These are phyloP conservation scores for Pisolithus microcarpus DNA, from an alignment of 768 basidiomycete genomes.

Conservation along the genomic window DNA sequence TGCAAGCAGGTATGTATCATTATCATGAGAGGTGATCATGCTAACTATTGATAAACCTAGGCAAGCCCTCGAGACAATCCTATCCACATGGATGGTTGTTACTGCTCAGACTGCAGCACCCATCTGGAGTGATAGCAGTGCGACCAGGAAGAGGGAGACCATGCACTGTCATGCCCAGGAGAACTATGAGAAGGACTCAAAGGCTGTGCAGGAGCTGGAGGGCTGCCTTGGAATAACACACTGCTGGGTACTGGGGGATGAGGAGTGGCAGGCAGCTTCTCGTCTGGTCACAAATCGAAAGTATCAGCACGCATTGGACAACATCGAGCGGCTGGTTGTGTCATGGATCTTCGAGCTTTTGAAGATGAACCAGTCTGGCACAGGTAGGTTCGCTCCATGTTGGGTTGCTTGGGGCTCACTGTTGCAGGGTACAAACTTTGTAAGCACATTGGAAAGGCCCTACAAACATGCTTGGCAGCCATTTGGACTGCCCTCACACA, in stretches of 20 bases:
- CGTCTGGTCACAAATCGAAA: too few relatives aligned
- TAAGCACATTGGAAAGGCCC: too few relatives aligned
- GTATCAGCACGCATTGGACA: conserved; percentile 9
- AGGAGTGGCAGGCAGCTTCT: conserved; percentile 7
- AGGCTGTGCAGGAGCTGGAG: conserved; percentile 8
- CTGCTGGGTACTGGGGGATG: neutral
- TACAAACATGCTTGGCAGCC: too few relatives aligned
- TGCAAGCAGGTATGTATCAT: neutral
- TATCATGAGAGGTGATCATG: neutral
- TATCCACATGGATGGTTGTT: too few relatives aligned
- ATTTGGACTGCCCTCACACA: too few relatives aligned
- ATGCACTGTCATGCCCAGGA: conserved; percentile 11
- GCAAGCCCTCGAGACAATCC: too few relatives aligned
- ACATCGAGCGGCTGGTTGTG: conserved; percentile 10
- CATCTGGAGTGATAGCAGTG: neutral
- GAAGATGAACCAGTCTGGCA: conserved; percentile 15
- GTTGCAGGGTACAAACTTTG: too few relatives aligned
- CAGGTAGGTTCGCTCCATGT: too few relatives aligned
- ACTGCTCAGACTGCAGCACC: too few relatives aligned
- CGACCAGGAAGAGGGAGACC: conserved; percentile 4
- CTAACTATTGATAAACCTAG: neutral
- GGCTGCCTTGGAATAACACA: neutral
- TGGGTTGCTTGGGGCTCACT: too few relatives aligned
- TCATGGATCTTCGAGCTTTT: conserved; percentile 13
- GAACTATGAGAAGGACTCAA: conserved; percentile 1